These are phyloP conservation scores for Colletotrichum echinochloae DNA, from an alignment of 2,329 filamentous ascomycete genomes.

Conservation along the genomic window DNA sequence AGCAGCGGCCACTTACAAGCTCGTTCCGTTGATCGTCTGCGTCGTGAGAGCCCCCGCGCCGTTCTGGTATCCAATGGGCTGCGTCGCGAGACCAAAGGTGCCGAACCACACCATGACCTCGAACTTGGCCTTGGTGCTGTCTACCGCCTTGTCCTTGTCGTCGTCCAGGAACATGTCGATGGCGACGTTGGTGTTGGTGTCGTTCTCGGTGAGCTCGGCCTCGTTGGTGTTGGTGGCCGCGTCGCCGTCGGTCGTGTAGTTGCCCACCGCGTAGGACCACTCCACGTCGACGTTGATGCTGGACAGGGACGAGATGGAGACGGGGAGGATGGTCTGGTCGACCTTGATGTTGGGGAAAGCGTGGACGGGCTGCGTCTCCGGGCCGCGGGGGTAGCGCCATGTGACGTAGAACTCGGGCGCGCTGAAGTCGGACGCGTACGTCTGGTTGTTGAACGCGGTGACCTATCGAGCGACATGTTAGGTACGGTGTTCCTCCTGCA, in stretches of 20 bases:
- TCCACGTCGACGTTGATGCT: conserved; percentile 58
- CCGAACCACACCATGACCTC: conserved; percentile 71
- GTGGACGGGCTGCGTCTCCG: conserved; percentile 60
- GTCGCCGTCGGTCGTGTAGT: conserved; percentile 47
- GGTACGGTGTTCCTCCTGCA: background rate
- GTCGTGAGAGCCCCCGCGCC: conserved; percentile 48
- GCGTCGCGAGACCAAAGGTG: conserved; percentile 57
- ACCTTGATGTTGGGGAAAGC: conserved; percentile 67
- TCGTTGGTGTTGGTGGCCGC: conserved; percentile 49
- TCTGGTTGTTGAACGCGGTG: conserved; percentile 61
- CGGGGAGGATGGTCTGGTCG: conserved; percentile 57
- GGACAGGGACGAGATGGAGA: conserved; percentile 53
- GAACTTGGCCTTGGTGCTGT: conserved; percentile 57
- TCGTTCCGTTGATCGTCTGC: conserved; percentile 54
- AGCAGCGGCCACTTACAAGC: conserved; percentile 53
- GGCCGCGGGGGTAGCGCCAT: conserved; percentile 62
- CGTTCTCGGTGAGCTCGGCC: conserved; percentile 48
- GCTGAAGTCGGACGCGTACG: conserved; percentile 59
- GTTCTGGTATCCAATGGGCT: conserved; percentile 58
- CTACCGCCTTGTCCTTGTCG: conserved; percentile 53
- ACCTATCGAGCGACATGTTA: conserved; percentile 50
- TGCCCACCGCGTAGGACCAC: conserved; percentile 64
- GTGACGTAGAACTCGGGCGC: conserved; percentile 65
- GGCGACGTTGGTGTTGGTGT: conserved; percentile 66
- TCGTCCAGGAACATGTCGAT: conserved; percentile 69